Conservation (phyloP, 2,329 filamentous ascomycete genomes). For the Diaporthe ampelina region DNA sequence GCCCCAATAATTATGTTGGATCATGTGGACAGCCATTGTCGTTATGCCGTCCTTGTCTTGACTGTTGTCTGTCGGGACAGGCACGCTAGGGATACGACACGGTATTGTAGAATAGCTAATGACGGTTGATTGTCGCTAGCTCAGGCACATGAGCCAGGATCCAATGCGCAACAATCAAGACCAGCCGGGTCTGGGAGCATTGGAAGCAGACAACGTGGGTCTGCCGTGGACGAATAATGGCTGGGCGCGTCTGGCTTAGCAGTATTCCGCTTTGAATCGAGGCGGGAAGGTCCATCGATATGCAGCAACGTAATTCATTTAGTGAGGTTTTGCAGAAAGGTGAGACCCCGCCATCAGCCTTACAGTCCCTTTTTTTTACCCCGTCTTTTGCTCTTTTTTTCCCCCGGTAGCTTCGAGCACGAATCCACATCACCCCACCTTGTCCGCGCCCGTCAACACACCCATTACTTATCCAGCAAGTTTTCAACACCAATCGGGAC, state of each 20-base stretch:
- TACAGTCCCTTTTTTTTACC: slow-evolving; percentile 41
- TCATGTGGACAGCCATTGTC: neutral
- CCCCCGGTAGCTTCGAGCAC: neutral
- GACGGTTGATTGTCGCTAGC: neutral
- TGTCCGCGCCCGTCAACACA: neutral
- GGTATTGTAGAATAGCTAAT: too few relatives aligned
- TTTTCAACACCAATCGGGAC: neutral
- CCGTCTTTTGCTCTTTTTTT: neutral
- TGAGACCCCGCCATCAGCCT: slow-evolving; percentile 33
- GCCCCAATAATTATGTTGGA: too few relatives aligned
- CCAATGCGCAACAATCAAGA: neutral
- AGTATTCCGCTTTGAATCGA: neutral
- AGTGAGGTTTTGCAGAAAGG: slow-evolving; percentile 30
- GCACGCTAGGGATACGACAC: neutral
- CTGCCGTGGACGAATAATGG: too few relatives aligned
- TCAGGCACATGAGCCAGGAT: neutral
- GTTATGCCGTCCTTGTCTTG: neutral
- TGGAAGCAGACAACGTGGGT: neutral
- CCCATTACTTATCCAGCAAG: neutral
- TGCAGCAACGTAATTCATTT: slow-evolving; percentile 14
- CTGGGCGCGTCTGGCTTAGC: neutral
- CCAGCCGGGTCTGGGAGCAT: neutral
- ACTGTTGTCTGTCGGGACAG: neutral
- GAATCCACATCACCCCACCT: slow-evolving; percentile 2
- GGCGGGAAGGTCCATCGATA: too few relatives aligned